Evolutionary conservation across 176 grass and related monocot genomes (phyloP).

Genomic region (Oryza coarctata): DNA sequence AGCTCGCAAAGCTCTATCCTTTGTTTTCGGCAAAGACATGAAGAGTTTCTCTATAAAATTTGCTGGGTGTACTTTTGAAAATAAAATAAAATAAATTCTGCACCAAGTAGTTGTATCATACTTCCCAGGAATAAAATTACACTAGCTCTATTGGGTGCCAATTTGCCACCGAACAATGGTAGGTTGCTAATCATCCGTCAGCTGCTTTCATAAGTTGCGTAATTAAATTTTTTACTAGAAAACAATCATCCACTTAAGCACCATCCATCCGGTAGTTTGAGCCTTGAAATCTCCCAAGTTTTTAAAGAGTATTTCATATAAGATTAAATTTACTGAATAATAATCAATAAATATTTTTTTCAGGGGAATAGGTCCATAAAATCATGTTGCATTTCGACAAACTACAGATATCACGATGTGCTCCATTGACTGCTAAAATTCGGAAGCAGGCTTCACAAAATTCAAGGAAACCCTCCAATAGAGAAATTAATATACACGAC

Average conservation of each 20-base stretch:
- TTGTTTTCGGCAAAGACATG: background rate
- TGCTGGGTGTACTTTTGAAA: background rate
- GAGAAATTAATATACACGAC: background rate
- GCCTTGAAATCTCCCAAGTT: background rate
- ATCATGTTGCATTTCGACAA: background rate
- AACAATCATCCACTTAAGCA: background rate
- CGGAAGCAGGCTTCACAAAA: background rate
- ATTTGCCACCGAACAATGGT: background rate
- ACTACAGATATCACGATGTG: background rate
- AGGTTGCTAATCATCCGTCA: background rate
- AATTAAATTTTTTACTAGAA: background rate
- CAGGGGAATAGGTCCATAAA: background rate
- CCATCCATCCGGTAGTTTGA: background rate
- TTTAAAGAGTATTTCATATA: background rate
- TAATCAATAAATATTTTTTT: background rate
- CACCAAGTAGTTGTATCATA: background rate
- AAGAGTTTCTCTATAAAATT: background rate
- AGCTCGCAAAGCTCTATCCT: conserved; percentile 1
- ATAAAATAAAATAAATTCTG: background rate
- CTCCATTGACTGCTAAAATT: background rate
- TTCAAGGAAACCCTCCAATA: background rate
- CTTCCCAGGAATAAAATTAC: background rate
- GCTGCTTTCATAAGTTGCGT: background rate
- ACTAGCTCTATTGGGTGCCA: background rate
- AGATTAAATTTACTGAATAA: background rate